Evolutionary conservation across 1,284 basidiomycete genomes (phyloP), one percentile per base, ranked within the genome.

Genomic region (Irpex sp.): DNA sequence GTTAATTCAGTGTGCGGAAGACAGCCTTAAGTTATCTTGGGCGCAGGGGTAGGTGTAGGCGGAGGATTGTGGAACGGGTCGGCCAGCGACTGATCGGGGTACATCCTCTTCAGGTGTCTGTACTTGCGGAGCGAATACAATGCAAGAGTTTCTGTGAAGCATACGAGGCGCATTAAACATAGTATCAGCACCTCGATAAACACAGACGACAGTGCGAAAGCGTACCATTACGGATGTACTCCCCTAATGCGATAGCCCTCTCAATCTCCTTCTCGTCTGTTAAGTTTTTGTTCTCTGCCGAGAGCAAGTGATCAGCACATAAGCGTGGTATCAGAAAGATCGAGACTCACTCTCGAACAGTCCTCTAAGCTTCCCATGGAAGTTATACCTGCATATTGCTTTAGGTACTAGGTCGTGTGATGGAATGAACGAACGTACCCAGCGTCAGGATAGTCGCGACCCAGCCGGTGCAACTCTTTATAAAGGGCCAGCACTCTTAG

Each of bases 211-310:
- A 52, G 15, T 5, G 4, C 4, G 13, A 38, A n/a, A 34, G 72
- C 85, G 66, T 68, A 93, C 94, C 94, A 72, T 93, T 93, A 77
- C 91, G 93, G 73, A 96, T 94, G 70, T 93, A 94, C 75, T 94
- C 92, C 7, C 88, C 92, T 47, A 95, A 78, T 62, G 85, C 85
- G 58, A 95, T 79, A 2, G 93, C 92, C 66, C 84, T 87, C 76
- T 94, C 89, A 62, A 96, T 90, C 67, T 92, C 88, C 48, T 83
- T 82, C 44, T 83, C 82, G 72, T 93, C 85, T 8, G 82, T 88
- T 63, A 93, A 76, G 68, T 83, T 74, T 65, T 84, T 82, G 72
- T 95, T 93, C 75, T 91, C 93, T 95, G 37, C 26, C 21, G 52
- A 5, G 48, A 15, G 5, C 26, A 17, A 2, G 21, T 56, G 9